Evolutionary conservation across 75 land plant genomes (phyloP), one percentile per base, ranked within the genome.

Genomic region (Picea glauca): DNA sequence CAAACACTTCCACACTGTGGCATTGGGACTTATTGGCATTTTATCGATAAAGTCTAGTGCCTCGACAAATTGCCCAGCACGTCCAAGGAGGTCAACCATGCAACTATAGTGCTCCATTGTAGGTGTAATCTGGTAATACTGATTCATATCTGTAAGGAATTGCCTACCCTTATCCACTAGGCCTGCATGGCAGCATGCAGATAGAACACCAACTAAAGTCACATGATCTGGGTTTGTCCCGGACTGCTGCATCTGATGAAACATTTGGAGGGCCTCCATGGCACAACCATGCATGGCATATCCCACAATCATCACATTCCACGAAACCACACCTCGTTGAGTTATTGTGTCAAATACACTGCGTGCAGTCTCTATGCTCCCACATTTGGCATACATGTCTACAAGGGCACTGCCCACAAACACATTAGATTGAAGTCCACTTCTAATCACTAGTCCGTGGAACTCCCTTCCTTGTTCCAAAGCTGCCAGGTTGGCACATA

Each of bases 111-210:
- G 86, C 73, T 85, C 73, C 65, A 78, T 3, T 31, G 58, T 58
- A 23, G 83, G 80, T 5, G n/a, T n/a, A 74, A 78, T 50, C 15
- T 62, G 43, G 8, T 74, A 78, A 46, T 23, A 32, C 1, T 72
- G 2, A 15, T 20, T 8, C 84, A 83, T 83, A 30, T 38, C 35
- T 13, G 57, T 33, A 40, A 83, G 78, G 56, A 14, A 74, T 4
- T 58, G 13, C 15, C 26, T 21, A 57, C 83, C 80, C 67, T 81
- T 80, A 30, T 78, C 76, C 26, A 85, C 76, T 38, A 85, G 50
- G 26, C 86, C 86, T 62, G 58, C 83, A 78, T 85, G 83, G 38
- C 80, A 81, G 46, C 80, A 85, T 13, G 83, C 83, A 61, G 35
- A 77, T 6, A 85, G 77, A 38, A 85, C 40, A 26, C 57, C 61